Conservation (phyloP, 192 early-diverging fungal species). For the Allomyces arbusculus region DNA sequence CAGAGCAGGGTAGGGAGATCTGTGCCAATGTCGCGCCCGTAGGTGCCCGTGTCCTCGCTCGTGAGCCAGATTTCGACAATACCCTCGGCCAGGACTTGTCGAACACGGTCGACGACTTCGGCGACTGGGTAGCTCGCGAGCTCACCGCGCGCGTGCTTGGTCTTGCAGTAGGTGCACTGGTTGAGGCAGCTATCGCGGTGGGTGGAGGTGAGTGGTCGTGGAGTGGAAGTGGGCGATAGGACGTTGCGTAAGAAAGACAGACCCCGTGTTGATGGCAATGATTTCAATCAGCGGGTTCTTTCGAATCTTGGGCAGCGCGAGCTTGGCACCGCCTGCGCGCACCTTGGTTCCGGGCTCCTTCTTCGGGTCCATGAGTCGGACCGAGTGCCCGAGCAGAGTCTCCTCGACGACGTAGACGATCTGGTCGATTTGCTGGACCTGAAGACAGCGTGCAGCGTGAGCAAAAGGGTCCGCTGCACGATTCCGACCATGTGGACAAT, state of each 20-base stretch:
- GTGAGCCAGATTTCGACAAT: constrained; percentile 41
- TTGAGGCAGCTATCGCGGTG: constrained; percentile 21
- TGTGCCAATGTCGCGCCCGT: constrained; percentile 25
- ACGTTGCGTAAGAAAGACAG: background rate
- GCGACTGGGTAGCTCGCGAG: constrained; percentile 21
- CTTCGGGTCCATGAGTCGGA: constrained; percentile 15
- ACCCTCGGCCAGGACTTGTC: constrained; percentile 24
- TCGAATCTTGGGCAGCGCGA: constrained; percentile 33
- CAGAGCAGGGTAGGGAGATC: constrained; percentile 18
- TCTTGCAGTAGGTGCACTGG: constrained; percentile 44
- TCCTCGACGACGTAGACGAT: constrained; percentile 41
- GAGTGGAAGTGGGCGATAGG: too few species aligned
- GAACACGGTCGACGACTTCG: constrained; percentile 25
- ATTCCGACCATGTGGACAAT: too few species aligned
- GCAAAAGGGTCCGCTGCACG: too few species aligned
- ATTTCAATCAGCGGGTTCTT: constrained; percentile 34
- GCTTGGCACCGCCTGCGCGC: constrained; percentile 26
- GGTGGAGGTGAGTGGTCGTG: constrained; percentile 2
- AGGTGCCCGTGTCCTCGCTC: constrained; percentile 30
- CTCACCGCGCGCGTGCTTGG: constrained; percentile 23
- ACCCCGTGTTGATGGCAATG: constrained; percentile 38
- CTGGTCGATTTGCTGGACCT: constrained; percentile 35
- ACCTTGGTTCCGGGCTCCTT: constrained; percentile 10
- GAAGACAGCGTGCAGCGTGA: background rate
- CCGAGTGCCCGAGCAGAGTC: constrained; percentile 28